Percentiles rank a stretch among this genome's conserved stretches.
phyloP scores from a whole-genome alignment of 116 monocot genomes.

The Phalaenopsis hybrid region DNA sequence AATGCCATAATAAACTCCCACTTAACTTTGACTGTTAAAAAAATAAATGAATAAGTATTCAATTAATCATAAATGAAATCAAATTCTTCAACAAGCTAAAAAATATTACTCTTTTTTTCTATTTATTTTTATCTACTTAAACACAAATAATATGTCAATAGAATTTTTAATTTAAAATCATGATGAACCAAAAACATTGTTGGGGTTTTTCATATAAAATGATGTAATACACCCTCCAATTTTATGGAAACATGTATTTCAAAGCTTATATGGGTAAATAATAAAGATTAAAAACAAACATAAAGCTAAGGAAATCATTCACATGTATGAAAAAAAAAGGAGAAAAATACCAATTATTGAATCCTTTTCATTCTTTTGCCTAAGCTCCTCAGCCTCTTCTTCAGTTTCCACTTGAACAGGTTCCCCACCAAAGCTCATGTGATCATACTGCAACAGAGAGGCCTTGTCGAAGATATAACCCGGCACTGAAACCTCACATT shows the following conservation, averaged over 20 bases:
- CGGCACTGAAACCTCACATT: constrained; percentile 38
- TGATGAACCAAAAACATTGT: no score
- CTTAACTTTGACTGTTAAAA: no score
- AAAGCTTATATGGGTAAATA: not conserved
- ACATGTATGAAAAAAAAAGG: not conserved
- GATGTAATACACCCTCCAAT: not conserved
- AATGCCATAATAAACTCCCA: no score
- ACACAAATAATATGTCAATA: no score
- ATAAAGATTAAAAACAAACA: not conserved
- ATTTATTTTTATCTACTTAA: no score
- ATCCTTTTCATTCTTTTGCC: constrained; percentile 67
- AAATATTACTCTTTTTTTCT: no score
- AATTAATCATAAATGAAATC: no score
- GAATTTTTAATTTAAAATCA: no score
- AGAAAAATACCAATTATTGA: constrained; percentile 57
- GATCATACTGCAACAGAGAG: constrained; percentile 58
- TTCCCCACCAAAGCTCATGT: constrained; percentile 90
- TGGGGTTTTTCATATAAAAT: no score
- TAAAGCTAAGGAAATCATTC: not conserved
- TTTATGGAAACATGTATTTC: not conserved
- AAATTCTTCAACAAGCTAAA: no score
- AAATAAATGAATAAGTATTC: no score
- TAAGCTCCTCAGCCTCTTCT: constrained; percentile 77
- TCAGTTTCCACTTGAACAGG: constrained; percentile 72
- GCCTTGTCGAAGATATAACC: constrained; percentile 83